Evolutionary conservation across 1,284 basidiomycete genomes (phyloP), one percentile per base, ranked within the genome.

Genomic region (Cryptococcus jaspeensis): DNA sequence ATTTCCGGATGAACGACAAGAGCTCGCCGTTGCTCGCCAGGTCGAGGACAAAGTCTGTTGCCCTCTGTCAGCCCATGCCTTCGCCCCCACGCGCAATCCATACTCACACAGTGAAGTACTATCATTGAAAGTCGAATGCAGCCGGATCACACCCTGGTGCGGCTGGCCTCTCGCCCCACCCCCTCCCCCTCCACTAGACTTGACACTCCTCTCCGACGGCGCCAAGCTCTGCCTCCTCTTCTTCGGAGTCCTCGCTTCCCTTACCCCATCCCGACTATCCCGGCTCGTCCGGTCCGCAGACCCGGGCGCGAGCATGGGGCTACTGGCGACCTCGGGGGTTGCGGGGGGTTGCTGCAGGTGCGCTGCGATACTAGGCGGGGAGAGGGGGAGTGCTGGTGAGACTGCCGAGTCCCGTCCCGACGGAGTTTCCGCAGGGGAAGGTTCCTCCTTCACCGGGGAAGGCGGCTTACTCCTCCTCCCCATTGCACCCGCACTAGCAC

Each of bases 21-120:
- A 97, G 82, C 73, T 96, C 93, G 38, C 92, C 93, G 71, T 95
- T 93, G n/a, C 82, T 81, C 0, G 89, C 91, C 15, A 92, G 81
- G 73, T 96, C 92, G 59, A 96, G 81, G 0, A 94, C 92, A 66
- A 94, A 96, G 77, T 92, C 92, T 95, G 66, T n/a, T 15, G 13
- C 28, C 16, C 16, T 7, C n/a, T 18, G 5, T 39, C 50, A 41
- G 35, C 28, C 28, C 37, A 22, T 9, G 7, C 18, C 15, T 23
- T 6, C 38, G 9, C 15, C 44, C 50, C 49, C 53, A 52, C 50
- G 28, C 12, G n/a, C n/a, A n/a, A n/a, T n/a, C n/a, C n/a, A n/a
- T n/a, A 82, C 87, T 80, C 73, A 92, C 90, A 94, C 52, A 93
- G 80, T 73, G 87, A 87, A 79, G 84, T 86, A 23, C 85, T 82